Evolutionary conservation across 208 protist genomes (phyloP).

Genomic region (Trypanosoma brucei): DNA sequence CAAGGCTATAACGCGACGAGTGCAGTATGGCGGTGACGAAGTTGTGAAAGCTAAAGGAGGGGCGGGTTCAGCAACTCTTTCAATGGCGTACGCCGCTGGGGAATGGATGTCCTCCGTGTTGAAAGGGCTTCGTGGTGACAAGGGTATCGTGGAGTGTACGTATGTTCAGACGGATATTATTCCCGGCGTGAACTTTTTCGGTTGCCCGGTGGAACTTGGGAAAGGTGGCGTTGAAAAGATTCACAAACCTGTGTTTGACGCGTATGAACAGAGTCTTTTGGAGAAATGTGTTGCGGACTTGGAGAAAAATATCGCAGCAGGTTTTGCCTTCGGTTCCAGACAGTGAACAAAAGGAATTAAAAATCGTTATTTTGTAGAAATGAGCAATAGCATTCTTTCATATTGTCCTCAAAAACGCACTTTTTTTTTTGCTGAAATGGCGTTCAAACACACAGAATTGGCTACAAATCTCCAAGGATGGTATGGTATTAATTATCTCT

Average conservation of each 20-base stretch:
- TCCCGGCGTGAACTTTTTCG: conserved; percentile 61
- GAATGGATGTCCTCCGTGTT: conserved; percentile 69
- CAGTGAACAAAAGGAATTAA: background rate
- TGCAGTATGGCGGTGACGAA: conserved; percentile 82
- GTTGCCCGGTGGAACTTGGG: conserved; percentile 70
- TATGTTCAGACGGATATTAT: conserved; percentile 63
- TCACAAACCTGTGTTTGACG: conserved; percentile 35
- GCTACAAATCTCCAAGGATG: too few species aligned
- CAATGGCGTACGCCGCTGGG: conserved; percentile 45
- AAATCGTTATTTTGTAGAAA: too few species aligned
- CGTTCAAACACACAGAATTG: too few species aligned
- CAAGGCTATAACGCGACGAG: conserved; percentile 74
- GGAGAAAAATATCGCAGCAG: conserved; percentile 67
- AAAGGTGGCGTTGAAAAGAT: conserved; percentile 53
- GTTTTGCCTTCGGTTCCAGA: conserved; percentile 14
- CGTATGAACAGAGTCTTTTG: conserved; percentile 66
- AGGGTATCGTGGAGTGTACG: conserved; percentile 57
- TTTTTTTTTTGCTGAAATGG: too few species aligned
- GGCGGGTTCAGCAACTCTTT: conserved; percentile 80
- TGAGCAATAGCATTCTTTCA: too few species aligned
- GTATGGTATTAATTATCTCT: too few species aligned
- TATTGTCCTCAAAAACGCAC: too few species aligned
- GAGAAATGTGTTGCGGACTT: conserved; percentile 78
- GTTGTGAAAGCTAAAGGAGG: conserved; percentile 88
- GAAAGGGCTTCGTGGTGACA: conserved; percentile 61